These are phyloP conservation scores for Plectranthus barbatus DNA, from an alignment of 257 asterid genomes.

Conservation along the genomic window DNA sequence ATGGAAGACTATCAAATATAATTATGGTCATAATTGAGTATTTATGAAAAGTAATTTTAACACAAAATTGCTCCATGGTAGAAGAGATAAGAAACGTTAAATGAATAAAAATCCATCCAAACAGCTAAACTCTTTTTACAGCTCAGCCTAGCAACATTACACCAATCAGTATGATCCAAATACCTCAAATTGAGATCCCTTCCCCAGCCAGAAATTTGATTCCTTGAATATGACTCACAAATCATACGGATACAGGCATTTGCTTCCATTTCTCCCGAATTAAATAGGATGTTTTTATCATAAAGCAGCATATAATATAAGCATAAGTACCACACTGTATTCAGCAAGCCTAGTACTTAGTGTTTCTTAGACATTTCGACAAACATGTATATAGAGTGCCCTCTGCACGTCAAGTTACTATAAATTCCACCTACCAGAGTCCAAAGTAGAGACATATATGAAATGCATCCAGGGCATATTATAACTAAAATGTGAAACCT, in stretches of 20 bases:
- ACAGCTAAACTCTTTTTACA: background rate
- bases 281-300: background rate
- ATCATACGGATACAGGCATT: background rate
- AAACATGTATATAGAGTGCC: slow-evolving; percentile 10
- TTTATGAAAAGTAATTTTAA: background rate
- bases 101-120: background rate
- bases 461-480: background rate
- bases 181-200: background rate
- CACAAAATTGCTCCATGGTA: background rate
- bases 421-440: background rate
- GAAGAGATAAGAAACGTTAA: background rate
- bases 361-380: slow-evolving; percentile 17
- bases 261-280: background rate
- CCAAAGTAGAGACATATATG: background rate
- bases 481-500: slow-evolving; percentile 34
- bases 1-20: background rate
- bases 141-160: background rate
- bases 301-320: background rate
- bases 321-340: background rate
- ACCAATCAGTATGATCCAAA: background rate
- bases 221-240: background rate
- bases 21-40: background rate
- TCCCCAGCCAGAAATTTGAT: background rate
- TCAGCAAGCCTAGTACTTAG: background rate
- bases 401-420: background rate